Evolutionary conservation across 805 yeast genomes (phyloP).

Genomic region (Nakazawaea anatomiae): DNA sequence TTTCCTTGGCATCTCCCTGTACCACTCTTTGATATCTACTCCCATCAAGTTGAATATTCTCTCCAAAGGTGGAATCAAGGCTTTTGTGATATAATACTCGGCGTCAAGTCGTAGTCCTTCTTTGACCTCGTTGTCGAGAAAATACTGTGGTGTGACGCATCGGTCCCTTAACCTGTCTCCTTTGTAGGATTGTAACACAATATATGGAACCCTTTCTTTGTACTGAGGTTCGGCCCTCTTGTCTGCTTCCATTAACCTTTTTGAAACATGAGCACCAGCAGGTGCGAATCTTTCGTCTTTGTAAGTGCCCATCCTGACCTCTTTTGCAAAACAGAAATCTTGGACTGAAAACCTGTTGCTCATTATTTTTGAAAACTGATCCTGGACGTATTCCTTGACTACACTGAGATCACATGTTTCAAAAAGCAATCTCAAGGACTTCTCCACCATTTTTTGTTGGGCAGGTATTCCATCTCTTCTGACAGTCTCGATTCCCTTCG

Average conservation of each 20-base stretch:
- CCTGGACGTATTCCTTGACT: conserved; percentile 59
- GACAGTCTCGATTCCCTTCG: conserved; percentile 94
- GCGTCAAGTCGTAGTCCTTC: conserved; percentile 52
- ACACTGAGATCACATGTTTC: conserved; percentile 63
- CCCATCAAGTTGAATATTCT: conserved; percentile 80
- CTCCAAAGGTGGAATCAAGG: conserved; percentile 85
- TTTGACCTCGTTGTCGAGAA: conserved; percentile 34
- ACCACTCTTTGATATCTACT: conserved; percentile 76
- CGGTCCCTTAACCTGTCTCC: conserved; percentile 69
- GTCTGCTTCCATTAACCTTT: conserved; percentile 55
- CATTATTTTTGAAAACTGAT: conserved; percentile 63
- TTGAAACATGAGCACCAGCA: conserved; percentile 87
- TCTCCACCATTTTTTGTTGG: conserved; percentile 76
- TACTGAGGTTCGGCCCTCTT: conserved; percentile 79
- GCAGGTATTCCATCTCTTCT: conserved; percentile 94
- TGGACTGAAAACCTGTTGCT: conserved; percentile 59
- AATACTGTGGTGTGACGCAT: conserved; percentile 72
- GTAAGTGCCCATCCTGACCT: conserved; percentile 80
- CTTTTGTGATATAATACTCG: conserved; percentile 80
- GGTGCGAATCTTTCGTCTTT: conserved; percentile 70
- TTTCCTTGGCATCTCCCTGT: conserved; percentile 52
- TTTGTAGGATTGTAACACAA: conserved; percentile 53
- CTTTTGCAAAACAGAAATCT: conserved; percentile 90
- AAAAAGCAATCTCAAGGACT: conserved; percentile 61
- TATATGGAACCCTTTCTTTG: conserved; percentile 80